These are phyloP conservation scores for Tilletiaria anomala DNA, from an alignment of 1,284 basidiomycete genomes.

Conservation along the genomic window DNA sequence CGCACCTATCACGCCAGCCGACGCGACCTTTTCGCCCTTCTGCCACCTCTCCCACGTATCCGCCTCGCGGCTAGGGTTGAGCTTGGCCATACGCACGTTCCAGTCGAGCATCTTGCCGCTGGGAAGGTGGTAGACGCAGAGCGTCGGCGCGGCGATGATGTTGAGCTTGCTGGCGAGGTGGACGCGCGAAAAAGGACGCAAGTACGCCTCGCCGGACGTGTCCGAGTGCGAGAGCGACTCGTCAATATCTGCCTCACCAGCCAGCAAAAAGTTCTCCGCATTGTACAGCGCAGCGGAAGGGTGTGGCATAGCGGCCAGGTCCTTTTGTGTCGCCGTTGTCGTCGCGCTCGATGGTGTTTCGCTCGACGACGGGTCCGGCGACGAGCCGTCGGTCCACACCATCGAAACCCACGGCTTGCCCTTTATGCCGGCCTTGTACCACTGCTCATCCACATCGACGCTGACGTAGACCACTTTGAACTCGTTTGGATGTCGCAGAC, in stretches of 20 bases:
- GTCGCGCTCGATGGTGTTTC: neutral
- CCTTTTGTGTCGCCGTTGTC: neutral
- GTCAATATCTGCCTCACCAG: slow-evolving; percentile 40
- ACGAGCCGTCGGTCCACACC: slow-evolving; percentile 41
- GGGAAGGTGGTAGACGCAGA: slow-evolving; percentile 38
- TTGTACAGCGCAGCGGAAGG: slow-evolving; percentile 20
- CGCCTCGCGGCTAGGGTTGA: slow-evolving; percentile 7
- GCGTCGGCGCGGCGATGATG: slow-evolving; percentile 37
- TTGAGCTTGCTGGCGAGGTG: slow-evolving; percentile 39
- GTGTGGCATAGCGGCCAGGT: neutral
- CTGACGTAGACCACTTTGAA: slow-evolving; percentile 40
- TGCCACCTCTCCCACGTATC: slow-evolving; percentile 33
- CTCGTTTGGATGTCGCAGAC: slow-evolving; percentile 29
- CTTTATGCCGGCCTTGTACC: slow-evolving; percentile 32
- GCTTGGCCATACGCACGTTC: slow-evolving; percentile 25
- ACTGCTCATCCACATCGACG: slow-evolving; percentile 35
- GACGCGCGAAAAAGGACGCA: slow-evolving; percentile 40
- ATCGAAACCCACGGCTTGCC: slow-evolving; percentile 36
- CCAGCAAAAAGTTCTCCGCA: slow-evolving; percentile 39
- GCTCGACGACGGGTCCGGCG: slow-evolving; percentile 3
- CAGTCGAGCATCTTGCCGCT: slow-evolving; percentile 30
- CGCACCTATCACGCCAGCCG: slow-evolving; percentile 18
- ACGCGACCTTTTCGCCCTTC: slow-evolving; percentile 22
- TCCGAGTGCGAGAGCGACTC: slow-evolving; percentile 27
- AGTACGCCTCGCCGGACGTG: slow-evolving; percentile 31